These are phyloP conservation scores for Drechslerella coelobrocha DNA, from an alignment of 2,329 filamentous ascomycete genomes.

Conservation along the genomic window DNA sequence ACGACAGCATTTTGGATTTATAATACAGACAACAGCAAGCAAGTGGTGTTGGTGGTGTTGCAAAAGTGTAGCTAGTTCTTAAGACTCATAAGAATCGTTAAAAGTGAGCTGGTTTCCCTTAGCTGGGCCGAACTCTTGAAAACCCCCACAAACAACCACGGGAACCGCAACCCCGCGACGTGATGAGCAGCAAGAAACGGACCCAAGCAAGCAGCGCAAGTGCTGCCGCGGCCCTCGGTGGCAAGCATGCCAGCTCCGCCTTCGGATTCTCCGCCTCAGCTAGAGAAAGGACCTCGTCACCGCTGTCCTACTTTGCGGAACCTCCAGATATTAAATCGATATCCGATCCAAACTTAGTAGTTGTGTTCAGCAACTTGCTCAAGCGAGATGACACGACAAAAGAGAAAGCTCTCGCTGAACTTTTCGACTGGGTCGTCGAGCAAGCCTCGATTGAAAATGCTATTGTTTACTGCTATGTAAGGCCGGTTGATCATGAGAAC, in stretches of 20 bases:
- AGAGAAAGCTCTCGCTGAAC: slow-evolving; percentile 84
- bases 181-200: slow-evolving; percentile 53
- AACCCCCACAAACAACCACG: slow-evolving; percentile 30
- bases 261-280: slow-evolving; percentile 40
- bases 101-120: slow-evolving; percentile 10
- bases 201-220: slow-evolving; percentile 52
- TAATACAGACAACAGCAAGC: no score
- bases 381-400: slow-evolving; percentile 96
- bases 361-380: slow-evolving; percentile 87
- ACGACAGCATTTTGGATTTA: no score
- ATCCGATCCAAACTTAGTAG: slow-evolving; percentile 79
- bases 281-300: slow-evolving; percentile 61
- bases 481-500: slow-evolving; percentile 55
- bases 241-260: slow-evolving; percentile 18
- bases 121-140: slow-evolving; percentile 11
- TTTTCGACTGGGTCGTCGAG: slow-evolving; percentile 69
- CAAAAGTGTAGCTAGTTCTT: slow-evolving; percentile 19
- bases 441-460: slow-evolving; percentile 73
- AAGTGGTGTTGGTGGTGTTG: slow-evolving; percentile 45
- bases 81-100: slow-evolving; percentile 22
- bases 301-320: slow-evolving; percentile 84
- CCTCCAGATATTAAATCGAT: slow-evolving; percentile 80
- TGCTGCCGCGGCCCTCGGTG: slow-evolving; percentile 45
- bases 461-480: slow-evolving; percentile 59
- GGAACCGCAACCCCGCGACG: slow-evolving; percentile 18